A percentile compares a stretch with the other conserved stretches of the same genome.
Evolutionary conservation across 805 yeast species (phyloP).

Genomic region (Candida berthetii): DNA sequence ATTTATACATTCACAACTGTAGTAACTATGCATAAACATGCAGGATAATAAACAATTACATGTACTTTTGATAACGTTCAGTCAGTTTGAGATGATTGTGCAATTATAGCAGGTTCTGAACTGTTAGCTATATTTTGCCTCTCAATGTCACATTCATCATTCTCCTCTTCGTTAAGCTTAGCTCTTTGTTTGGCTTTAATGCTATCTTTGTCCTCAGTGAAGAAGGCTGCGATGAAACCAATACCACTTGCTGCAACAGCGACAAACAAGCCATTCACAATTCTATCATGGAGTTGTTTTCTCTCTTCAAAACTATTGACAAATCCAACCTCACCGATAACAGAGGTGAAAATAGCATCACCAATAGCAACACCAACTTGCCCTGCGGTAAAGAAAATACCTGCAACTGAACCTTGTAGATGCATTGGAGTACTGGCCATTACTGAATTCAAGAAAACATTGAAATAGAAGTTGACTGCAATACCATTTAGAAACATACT

Average conservation of each 20-base stretch:
- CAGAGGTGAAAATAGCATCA: constrained; percentile 19
- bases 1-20: no score
- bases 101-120: no score
- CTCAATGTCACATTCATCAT: neutral
- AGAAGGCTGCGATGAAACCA: neutral
- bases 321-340: constrained; percentile 19
- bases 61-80: no score
- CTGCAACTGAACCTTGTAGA: constrained; percentile 33
- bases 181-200: neutral
- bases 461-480: constrained; percentile 25
- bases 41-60: no score
- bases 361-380: constrained; percentile 28
- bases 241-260: neutral
- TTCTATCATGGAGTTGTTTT: constrained; percentile 1
- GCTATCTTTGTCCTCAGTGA: neutral
- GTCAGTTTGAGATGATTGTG: no score
- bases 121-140: neutral
- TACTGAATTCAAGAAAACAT: constrained; percentile 25
- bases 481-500: constrained; percentile 18
- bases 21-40: no score
- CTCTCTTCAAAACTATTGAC: neutral
- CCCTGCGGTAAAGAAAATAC: constrained; percentile 26
- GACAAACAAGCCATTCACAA: no score
- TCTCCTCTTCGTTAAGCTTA: neutral
- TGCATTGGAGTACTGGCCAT: constrained; percentile 27